These are phyloP conservation scores for Firmiana major DNA, from an alignment of 345 rosid genomes.

Conservation along the genomic window DNA sequence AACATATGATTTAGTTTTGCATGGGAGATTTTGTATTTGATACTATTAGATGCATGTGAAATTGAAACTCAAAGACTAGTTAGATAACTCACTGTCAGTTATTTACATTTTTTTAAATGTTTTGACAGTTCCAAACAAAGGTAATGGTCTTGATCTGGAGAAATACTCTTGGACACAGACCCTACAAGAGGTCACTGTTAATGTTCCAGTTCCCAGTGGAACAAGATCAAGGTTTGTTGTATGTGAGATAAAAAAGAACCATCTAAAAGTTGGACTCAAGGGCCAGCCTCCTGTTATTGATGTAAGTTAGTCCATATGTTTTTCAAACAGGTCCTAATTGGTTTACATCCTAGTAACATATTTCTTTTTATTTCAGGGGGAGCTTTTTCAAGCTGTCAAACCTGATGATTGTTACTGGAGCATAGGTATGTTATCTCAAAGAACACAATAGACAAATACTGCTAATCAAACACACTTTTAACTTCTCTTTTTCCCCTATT, in stretches of 20 bases:
- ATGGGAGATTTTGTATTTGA: neutral
- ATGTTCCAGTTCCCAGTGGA: constrained; percentile 69
- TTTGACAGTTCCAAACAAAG: constrained; percentile 72
- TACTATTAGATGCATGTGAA: neutral
- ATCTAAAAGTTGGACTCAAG: constrained; percentile 79
- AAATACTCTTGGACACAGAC: constrained; percentile 87
- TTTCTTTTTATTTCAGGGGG: constrained; percentile 51
- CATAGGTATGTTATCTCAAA: constrained; percentile 48
- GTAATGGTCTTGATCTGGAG: constrained; percentile 87
- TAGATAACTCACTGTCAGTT: neutral
- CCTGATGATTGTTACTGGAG: constrained; percentile 95
- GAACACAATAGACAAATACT: neutral
- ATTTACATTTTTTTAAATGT: neutral
- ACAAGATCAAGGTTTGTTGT: constrained; percentile 66
- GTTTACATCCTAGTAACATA: neutral
- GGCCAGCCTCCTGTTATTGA: constrained; percentile 79
- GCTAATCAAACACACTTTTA: neutral
- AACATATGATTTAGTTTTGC: neutral
- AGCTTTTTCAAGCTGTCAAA: constrained; percentile 54
- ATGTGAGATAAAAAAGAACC: constrained; percentile 85
- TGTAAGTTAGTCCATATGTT: constrained; percentile 38
- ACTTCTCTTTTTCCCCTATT: neutral
- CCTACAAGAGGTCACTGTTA: constrained; percentile 74
- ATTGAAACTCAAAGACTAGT: neutral
- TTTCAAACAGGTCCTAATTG: neutral